Evolutionary conservation across 2,329 filamentous ascomycete species (phyloP), one percentile per base, ranked within the genome.

Genomic region (Penicillium sp.): DNA sequence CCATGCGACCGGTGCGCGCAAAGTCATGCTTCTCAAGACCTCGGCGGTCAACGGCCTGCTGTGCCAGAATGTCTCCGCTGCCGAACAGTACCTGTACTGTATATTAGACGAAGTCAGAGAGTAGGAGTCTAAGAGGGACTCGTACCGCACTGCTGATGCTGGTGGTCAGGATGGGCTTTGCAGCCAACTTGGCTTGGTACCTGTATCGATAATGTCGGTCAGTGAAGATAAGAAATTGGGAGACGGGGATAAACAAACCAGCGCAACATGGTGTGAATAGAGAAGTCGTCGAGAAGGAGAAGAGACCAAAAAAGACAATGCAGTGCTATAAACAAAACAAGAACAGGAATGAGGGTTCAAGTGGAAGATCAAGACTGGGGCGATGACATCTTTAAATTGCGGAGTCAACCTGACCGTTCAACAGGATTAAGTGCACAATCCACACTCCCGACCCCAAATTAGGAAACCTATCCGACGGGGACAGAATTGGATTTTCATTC

Each of bases 61-160:
- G 95, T 37, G 95, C 92, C 65, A 96, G 88, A 59, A 89, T 82
- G 78, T 99, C 95, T 69, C 95, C 95, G 14, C 92, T 91, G 57
- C 90, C 93, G 74, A 98, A 99, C 62, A 99, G 88, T 58, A 98
- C 75, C 85, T 87, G 62, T 23, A 25, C 3, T 14, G 19, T 39
- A 9, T 13, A 10, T 13, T n/a, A 37, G 10, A 53, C 8, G 42
- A 26, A 26, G n/a, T 11, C 9, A 26, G 31, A 6, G 19, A 19
- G 5, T 31, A 2, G 19, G 2, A 29, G 33, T 46, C 65, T n/a
- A 67, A 19, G 19, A 29, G 6, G 35, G 4, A 13, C 14, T 66
- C 75, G 49, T 75, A 87, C 84, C 49, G 91, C 90, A 39, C 93
- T 97, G 55, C 92, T 96, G 68, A 96, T 80, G 73, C 89, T 91